phyloP scores from a whole-genome alignment of 495 filamentous ascomycete species.

The Aspergillus cristatus region DNA sequence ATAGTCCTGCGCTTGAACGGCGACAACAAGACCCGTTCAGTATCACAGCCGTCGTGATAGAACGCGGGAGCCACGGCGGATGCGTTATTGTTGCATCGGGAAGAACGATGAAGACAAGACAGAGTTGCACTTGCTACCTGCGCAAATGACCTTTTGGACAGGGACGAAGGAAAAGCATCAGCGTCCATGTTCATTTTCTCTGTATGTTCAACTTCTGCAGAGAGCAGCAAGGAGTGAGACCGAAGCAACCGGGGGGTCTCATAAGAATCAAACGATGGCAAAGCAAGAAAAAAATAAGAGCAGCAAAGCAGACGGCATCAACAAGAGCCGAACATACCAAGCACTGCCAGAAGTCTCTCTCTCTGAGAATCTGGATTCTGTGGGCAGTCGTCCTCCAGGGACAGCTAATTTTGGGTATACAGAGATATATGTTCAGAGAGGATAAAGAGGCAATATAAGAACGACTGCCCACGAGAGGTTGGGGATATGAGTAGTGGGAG shows the following conservation, averaged over 20 bases:
- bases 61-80: constrained; percentile 10
- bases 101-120: constrained; percentile 11
- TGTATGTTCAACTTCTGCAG: no score
- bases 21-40: constrained; percentile 14
- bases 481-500: background rate
- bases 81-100: constrained; percentile 14
- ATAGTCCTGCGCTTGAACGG: constrained; percentile 22
- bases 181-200: constrained; percentile 21
- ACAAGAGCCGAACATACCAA: constrained; percentile 15
- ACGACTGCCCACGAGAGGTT: constrained; percentile 16
- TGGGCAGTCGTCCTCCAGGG: constrained; percentile 35
- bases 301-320: constrained; percentile 2
- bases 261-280: background rate
- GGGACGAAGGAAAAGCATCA: constrained; percentile 21
- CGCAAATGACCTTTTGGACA: constrained; percentile 34
- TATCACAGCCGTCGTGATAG: constrained; percentile 11
- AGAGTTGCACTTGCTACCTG: constrained; percentile 33
- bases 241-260: constrained; percentile 3
- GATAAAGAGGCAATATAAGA: constrained; percentile 8
- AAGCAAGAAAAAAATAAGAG: constrained; percentile 3
- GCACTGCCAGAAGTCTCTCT: constrained; percentile 11
- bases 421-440: no score
- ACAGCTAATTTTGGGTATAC: no score
- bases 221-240: constrained; percentile 16
- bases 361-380: constrained; percentile 14